Base-by-base conservation (phyloP, 192 early-diverging fungal species). In the Rhizophagus clarus region DNA sequence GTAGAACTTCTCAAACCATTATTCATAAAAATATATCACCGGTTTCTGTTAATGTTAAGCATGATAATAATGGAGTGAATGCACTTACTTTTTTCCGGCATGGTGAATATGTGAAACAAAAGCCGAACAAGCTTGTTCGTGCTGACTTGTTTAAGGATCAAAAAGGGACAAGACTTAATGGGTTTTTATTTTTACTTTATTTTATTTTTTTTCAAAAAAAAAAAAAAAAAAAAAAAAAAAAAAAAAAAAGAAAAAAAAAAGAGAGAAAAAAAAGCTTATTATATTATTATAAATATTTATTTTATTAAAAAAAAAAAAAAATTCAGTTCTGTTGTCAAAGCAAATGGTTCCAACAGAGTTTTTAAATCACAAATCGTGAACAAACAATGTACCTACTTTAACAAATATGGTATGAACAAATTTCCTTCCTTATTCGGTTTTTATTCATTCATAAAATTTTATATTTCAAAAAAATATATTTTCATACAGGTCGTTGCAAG, bases 401-500 rank as follows among this genome's bases (percentile, higher is more conserved):
- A 56, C 51, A 56, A 56, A 20, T 56, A 56, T 56, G 51, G 51
- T 56, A 56, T 34, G 34, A 34, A 3, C 0, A 34, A 5, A 34
- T 34, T 34, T 34, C 5, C 34, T 34, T 5, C 5, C 34, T 34
- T 34, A 34, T 34, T 34, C 5, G 0, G 34, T 34, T 34, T 34
- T 34, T 2, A 34, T 34, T 34, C 34, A 34, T 34, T 34, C 34
- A 34, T n/a, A 34, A 34, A 34, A 34, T 42, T 42, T 42, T 42
- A 42, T 42, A 42, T 42, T 42, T 42, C 40, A 45, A 45, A 45
- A 45, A 45, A 45, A 20, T 7, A 17, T 51, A 20, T 51, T 17
- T 56, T 56, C 17, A 56, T 61, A 3, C 20, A 75, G 74, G 74
- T 17, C 74, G 47, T 32, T 75, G 74, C 28, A 75, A 75, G 29